Evolutionary conservation across 2,329 filamentous ascomycete genomes (phyloP).

Genomic region (Magnaporthales sp.): DNA sequence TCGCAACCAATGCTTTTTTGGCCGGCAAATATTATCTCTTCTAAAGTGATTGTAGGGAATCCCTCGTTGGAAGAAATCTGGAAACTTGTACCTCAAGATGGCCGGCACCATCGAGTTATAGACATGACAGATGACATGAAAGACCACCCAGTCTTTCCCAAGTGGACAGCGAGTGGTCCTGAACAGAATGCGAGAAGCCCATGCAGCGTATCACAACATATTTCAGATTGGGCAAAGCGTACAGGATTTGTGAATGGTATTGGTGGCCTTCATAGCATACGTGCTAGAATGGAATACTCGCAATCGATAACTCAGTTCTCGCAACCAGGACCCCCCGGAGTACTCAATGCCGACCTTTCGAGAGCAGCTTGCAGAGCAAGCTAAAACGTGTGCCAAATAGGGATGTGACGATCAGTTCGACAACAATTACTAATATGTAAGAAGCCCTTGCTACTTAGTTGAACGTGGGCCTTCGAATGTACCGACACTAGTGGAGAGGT

Average conservation of each 20-base stretch:
- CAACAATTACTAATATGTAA: no score
- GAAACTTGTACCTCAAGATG: neutral
- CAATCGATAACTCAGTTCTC: no score
- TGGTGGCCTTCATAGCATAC: neutral
- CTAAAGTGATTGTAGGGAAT: neutral
- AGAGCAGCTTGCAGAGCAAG: no score
- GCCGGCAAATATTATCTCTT: constrained; percentile 7
- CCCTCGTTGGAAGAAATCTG: neutral
- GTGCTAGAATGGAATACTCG: no score
- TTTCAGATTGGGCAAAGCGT: neutral
- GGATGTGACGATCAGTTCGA: no score
- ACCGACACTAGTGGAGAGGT: no score
- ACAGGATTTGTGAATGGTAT: neutral
- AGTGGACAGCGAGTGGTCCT: neutral
- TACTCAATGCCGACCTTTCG: no score
- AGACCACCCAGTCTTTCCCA: neutral
- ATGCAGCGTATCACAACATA: neutral
- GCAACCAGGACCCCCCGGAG: no score
- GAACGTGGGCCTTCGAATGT: no score
- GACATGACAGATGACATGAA: neutral
- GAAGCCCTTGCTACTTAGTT: no score
- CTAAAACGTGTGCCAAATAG: no score
- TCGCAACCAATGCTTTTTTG: constrained; percentile 6
- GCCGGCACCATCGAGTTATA: neutral
- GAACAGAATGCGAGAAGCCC: neutral